Percentiles rank a stretch among this genome's conserved stretches.
Evolutionary conservation across 116 monocot genomes (phyloP).

Genomic region (Posidonia oceanica): DNA sequence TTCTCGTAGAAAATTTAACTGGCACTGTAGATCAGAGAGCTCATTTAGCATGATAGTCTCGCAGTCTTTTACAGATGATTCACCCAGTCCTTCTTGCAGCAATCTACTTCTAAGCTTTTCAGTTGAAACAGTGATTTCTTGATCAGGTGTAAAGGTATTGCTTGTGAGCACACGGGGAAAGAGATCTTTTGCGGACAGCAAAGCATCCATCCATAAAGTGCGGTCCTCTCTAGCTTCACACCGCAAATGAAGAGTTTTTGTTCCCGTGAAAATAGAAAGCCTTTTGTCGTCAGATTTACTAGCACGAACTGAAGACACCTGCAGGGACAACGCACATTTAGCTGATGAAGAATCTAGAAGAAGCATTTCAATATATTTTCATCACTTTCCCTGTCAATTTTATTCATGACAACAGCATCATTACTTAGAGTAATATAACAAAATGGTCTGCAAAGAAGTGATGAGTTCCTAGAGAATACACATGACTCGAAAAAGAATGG

Average conservation of each 20-base stretch:
- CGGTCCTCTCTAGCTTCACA: slow-evolving; percentile 83
- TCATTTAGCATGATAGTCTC: slow-evolving; percentile 72
- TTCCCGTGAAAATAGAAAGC: slow-evolving; percentile 80
- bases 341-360: background rate
- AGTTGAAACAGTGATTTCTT: slow-evolving; percentile 53
- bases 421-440: too few species aligned
- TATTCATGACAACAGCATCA: too few species aligned
- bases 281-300: slow-evolving; percentile 96
- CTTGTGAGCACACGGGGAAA: slow-evolving; percentile 62
- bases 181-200: slow-evolving; percentile 56
- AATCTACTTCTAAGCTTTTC: slow-evolving; percentile 61
- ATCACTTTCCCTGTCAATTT: background rate
- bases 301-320: slow-evolving; percentile 86
- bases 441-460: too few species aligned
- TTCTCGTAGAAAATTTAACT: slow-evolving; percentile 53
- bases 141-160: slow-evolving; percentile 36
- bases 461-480: too few species aligned
- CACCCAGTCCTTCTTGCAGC: slow-evolving; percentile 60
- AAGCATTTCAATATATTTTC: background rate
- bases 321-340: slow-evolving; percentile 9
- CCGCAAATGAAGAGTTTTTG: slow-evolving; percentile 85
- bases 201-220: slow-evolving; percentile 64
- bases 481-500: too few species aligned
- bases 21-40: slow-evolving; percentile 49
- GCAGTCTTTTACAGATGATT: slow-evolving; percentile 66